Conservation (phyloP, 1,284 basidiomycete genomes). For the Moesziomyces sp. region DNA sequence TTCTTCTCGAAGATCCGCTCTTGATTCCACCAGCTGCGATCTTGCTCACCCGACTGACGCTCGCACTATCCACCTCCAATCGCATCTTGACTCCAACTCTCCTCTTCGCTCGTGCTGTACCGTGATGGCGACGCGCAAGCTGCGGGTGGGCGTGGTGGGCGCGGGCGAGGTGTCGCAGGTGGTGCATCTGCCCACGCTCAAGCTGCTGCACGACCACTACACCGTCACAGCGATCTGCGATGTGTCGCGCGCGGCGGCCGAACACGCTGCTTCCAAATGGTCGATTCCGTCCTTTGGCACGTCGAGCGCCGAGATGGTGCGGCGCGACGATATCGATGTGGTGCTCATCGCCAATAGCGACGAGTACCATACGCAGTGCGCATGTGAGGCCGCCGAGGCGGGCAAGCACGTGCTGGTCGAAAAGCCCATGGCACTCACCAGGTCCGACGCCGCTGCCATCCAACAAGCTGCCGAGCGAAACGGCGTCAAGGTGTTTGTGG, state of each 20-base stretch:
- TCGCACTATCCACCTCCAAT: not conserved
- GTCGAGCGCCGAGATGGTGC: constrained; percentile 51
- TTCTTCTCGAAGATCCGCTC: not conserved
- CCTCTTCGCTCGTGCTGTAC: not conserved
- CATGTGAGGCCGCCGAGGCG: constrained; percentile 40
- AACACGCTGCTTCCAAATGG: constrained; percentile 65
- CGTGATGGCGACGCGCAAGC: constrained; percentile 1
- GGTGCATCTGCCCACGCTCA: constrained; percentile 62
- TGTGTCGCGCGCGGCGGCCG: constrained; percentile 56
- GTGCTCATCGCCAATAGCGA: constrained; percentile 53
- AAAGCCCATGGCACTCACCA: constrained; percentile 56
- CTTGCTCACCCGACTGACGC: not conserved
- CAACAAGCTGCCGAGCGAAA: constrained; percentile 24
- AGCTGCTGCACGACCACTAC: constrained; percentile 52
- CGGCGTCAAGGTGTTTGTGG: constrained; percentile 65
- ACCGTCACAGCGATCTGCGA: constrained; percentile 67
- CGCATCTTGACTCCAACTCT: not conserved
- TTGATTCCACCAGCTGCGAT: no score
- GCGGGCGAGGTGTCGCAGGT: constrained; percentile 64
- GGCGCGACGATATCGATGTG: constrained; percentile 61
- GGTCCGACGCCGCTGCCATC: constrained; percentile 37
- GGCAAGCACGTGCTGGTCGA: constrained; percentile 57
- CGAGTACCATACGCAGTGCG: constrained; percentile 49
- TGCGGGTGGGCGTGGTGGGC: constrained; percentile 58
- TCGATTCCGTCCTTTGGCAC: constrained; percentile 46